A percentile compares a stretch with the other conserved stretches of the same genome.
phyloP scores from a whole-genome alignment of 2,329 filamentous ascomycete genomes.

The Aschersonia sp. region DNA sequence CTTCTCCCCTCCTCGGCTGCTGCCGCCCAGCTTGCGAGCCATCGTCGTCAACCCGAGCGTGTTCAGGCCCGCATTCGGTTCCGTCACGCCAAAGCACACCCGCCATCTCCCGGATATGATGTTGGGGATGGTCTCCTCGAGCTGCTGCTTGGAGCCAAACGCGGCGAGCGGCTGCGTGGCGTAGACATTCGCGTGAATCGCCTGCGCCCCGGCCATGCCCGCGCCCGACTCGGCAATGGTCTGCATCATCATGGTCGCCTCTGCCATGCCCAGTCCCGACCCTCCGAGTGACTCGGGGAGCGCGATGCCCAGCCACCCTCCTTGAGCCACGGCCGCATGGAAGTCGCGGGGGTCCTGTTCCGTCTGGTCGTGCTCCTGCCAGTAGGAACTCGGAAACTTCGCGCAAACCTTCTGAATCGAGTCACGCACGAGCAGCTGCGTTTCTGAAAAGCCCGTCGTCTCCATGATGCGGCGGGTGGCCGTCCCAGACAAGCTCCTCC shows the following conservation, averaged over 20 bases:
- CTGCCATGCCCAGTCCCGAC: conserved; percentile 60
- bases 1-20: too few species aligned
- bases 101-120: conserved; percentile 59
- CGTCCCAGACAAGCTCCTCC: neutral
- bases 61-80: conserved; percentile 67
- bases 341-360: conserved; percentile 62
- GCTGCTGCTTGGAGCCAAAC: conserved; percentile 54
- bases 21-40: conserved; percentile 22
- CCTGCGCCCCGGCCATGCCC: conserved; percentile 57
- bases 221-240: conserved; percentile 66
- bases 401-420: conserved; percentile 54
- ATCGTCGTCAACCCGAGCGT: conserved; percentile 55
- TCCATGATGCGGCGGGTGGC: conserved; percentile 45
- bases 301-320: conserved; percentile 71
- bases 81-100: conserved; percentile 74
- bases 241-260: conserved; percentile 80
- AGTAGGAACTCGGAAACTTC: conserved; percentile 60
- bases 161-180: conserved; percentile 61
- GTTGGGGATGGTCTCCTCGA: conserved; percentile 47
- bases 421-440: conserved; percentile 58
- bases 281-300: conserved; percentile 63
- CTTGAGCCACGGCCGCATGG: conserved; percentile 57
- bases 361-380: conserved; percentile 57
- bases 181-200: conserved; percentile 54
- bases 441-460: conserved; percentile 55